Evolutionary conservation across 192 early-diverging fungal genomes (phyloP).

Genomic region (Podila horticola): DNA sequence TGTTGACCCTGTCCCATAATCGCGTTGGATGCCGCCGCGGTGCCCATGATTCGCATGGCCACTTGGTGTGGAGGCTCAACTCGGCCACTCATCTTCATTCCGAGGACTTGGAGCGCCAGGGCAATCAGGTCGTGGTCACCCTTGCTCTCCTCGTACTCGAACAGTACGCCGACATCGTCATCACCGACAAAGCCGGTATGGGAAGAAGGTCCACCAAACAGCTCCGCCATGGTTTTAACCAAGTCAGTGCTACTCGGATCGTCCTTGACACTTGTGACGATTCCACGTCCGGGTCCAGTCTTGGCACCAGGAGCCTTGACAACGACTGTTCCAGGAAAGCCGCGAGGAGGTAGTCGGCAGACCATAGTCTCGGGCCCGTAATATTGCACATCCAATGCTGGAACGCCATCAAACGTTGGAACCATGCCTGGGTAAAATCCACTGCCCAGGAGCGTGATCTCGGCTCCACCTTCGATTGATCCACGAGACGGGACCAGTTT

Average conservation of each 20-base stretch:
- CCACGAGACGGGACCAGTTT: slow-evolving; percentile 81
- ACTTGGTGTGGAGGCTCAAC: slow-evolving; percentile 69
- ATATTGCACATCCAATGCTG: slow-evolving; percentile 68
- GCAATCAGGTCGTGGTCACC: slow-evolving; percentile 79
- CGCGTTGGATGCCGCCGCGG: slow-evolving; percentile 24
- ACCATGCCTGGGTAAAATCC: slow-evolving; percentile 75
- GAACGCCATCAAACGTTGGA: slow-evolving; percentile 74
- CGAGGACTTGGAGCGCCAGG: slow-evolving; percentile 79
- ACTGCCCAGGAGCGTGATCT: slow-evolving; percentile 75
- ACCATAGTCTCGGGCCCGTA: slow-evolving; percentile 75
- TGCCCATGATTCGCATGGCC: slow-evolving; percentile 66
- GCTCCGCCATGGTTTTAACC: slow-evolving; percentile 42
- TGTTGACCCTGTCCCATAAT: slow-evolving; percentile 13
- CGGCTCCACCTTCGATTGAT: slow-evolving; percentile 78
- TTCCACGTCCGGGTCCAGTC: not conserved
- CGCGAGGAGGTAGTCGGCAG: slow-evolving; percentile 75
- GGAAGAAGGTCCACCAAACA: slow-evolving; percentile 36
- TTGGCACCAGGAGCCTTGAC: slow-evolving; percentile 37
- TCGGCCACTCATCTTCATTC: slow-evolving; percentile 72
- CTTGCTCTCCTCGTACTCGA: slow-evolving; percentile 68
- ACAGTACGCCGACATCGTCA: slow-evolving; percentile 49
- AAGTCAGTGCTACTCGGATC: slow-evolving; percentile 27
- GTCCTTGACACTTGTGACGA: slow-evolving; percentile 15
- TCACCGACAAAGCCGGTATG: slow-evolving; percentile 13
- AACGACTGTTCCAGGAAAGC: slow-evolving; percentile 67